A percentile compares a stretch with the other conserved stretches of the same genome.
Conservation (phyloP, 2,329 filamentous ascomycete species). For the Colletotrichum higginsianum region DNA sequence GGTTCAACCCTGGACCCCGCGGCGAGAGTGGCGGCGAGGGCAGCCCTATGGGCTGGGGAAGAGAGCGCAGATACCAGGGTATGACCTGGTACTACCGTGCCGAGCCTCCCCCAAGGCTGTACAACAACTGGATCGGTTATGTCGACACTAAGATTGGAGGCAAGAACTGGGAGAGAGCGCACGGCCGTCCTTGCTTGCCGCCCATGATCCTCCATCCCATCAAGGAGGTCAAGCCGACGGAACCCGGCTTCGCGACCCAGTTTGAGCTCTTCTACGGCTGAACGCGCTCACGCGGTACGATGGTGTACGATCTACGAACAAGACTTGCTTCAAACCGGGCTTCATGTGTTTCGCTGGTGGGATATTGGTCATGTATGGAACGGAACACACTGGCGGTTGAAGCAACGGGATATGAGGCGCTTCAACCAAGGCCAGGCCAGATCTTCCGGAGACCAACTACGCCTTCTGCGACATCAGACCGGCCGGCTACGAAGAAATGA, state of each 20-base stretch:
- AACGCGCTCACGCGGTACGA: constrained; percentile 41
- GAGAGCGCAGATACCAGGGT: constrained; percentile 71
- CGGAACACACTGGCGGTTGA: constrained; percentile 4
- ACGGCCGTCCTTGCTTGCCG: constrained; percentile 72
- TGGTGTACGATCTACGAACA: constrained; percentile 41
- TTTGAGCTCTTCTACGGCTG: constrained; percentile 58
- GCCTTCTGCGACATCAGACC: constrained; percentile 1
- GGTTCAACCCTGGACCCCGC: constrained; percentile 72
- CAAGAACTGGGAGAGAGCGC: constrained; percentile 66
- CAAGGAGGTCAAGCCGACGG: constrained; percentile 69
- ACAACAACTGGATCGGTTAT: constrained; percentile 76
- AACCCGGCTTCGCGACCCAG: constrained; percentile 57
- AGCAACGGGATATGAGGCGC: background rate
- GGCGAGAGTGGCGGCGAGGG: constrained; percentile 68
- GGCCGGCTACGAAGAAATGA: constrained; percentile 15
- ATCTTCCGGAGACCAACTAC: background rate
- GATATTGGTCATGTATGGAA: background rate
- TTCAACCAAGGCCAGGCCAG: background rate
- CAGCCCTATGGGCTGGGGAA: constrained; percentile 72
- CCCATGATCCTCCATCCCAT: constrained; percentile 73
- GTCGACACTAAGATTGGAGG: constrained; percentile 70
- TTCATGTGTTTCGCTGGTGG: background rate
- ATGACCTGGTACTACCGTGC: constrained; percentile 74
- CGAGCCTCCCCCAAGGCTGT: constrained; percentile 69
- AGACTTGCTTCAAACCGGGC: constrained; percentile 21